Conservation (phyloP, 768 basidiomycete species). For the Amanita exitialis region DNA sequence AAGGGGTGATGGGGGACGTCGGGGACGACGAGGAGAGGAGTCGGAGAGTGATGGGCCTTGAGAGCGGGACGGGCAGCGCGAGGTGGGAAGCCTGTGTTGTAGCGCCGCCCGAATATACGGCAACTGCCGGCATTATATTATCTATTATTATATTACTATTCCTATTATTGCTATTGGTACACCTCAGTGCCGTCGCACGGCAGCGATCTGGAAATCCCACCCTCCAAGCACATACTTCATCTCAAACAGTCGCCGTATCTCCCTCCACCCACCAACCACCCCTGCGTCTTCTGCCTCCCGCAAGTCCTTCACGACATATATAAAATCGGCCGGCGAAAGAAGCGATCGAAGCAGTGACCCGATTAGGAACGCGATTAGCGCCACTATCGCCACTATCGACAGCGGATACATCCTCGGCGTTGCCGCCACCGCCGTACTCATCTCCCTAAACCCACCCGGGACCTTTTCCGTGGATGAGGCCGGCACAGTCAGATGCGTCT, state of each 20-base stretch:
- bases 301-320: slow-evolving; percentile 61
- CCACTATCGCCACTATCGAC: slow-evolving; percentile 63
- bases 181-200: slow-evolving; percentile 58
- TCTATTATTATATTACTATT: slow-evolving; percentile 9
- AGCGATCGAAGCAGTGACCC: slow-evolving; percentile 86
- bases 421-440: slow-evolving; percentile 14
- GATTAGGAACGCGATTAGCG: slow-evolving; percentile 82
- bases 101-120: slow-evolving; percentile 23
- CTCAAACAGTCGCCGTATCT: slow-evolving; percentile 74
- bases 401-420: slow-evolving; percentile 23
- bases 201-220: slow-evolving; percentile 84
- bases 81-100: slow-evolving; percentile 18
- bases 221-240: slow-evolving; percentile 74
- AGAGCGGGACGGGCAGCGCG: slow-evolving; percentile 17
- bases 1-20: slow-evolving; percentile 10
- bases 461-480: slow-evolving; percentile 16
- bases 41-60: slow-evolving; percentile 9
- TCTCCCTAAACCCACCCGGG: slow-evolving; percentile 27
- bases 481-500: not conserved
- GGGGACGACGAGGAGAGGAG: slow-evolving; percentile 12
- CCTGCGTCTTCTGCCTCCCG: slow-evolving; percentile 40
- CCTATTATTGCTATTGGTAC: not conserved
- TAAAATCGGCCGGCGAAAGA: slow-evolving; percentile 85
- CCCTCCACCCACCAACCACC: slow-evolving; percentile 59
- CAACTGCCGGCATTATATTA: slow-evolving; percentile 14